Percentiles rank a stretch among this genome's conserved stretches.
phyloP scores from a whole-genome alignment of 306 rosid species.

The Herpetospermum pedunculosum region DNA sequence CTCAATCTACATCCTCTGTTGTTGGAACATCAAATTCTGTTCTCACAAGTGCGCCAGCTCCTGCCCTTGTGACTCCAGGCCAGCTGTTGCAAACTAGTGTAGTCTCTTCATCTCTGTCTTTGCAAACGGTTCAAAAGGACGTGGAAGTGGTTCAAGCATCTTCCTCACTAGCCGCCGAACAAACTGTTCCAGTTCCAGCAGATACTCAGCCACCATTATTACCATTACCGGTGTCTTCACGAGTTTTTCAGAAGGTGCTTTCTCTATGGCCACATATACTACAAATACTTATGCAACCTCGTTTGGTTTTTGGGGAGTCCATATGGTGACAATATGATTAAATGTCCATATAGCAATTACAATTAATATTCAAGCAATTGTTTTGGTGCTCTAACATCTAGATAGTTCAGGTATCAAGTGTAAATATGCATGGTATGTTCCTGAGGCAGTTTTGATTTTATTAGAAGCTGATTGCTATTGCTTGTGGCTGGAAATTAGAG shows the following conservation, averaged over 20 bases:
- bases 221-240: slow-evolving; percentile 59
- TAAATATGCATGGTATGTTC: background rate
- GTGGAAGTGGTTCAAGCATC: slow-evolving; percentile 70
- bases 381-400: background rate
- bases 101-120: slow-evolving; percentile 39
- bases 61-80: slow-evolving; percentile 72
- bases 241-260: slow-evolving; percentile 37
- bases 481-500: background rate
- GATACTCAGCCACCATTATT: slow-evolving; percentile 70
- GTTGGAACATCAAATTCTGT: slow-evolving; percentile 42
- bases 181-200: slow-evolving; percentile 28
- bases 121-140: slow-evolving; percentile 52
- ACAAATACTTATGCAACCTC: background rate
- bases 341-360: background rate
- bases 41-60: slow-evolving; percentile 33
- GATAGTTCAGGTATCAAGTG: background rate
- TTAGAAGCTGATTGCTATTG: background rate
- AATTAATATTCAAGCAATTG: background rate
- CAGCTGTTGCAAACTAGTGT: slow-evolving; percentile 57
- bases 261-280: background rate
- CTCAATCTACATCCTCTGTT: slow-evolving; percentile 39
- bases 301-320: background rate
- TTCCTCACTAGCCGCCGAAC: slow-evolving; percentile 35
- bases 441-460: background rate
- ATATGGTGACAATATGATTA: background rate